These are phyloP conservation scores for Cryptosporidium tyzzeri DNA, from an alignment of 169 alveolate genomes.

Conservation along the genomic window DNA sequence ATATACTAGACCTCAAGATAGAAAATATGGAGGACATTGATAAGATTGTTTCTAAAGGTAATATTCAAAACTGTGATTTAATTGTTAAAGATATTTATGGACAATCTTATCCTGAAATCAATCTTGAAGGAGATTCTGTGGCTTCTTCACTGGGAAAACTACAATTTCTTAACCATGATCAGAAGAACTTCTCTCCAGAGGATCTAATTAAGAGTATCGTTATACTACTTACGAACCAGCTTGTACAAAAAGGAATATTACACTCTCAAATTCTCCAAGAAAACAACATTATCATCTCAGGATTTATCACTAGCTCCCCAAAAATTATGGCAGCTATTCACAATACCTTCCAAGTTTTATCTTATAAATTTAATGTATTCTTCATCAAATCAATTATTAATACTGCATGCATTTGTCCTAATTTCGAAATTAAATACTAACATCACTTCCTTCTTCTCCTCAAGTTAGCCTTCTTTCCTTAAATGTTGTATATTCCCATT, in stretches of 20 bases:
- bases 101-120: conserved; percentile 26
- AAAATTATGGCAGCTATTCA: conserved; percentile 56
- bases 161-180: conserved; percentile 12
- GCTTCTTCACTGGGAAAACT: conserved; percentile 68
- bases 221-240: conserved; percentile 16
- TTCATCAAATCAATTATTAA: conserved; percentile 39
- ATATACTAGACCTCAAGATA: background rate
- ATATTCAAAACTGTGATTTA: conserved; percentile 48
- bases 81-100: conserved; percentile 67
- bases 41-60: conserved; percentile 18
- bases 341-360: conserved; percentile 19
- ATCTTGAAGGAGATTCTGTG: conserved; percentile 34
- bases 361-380: conserved; percentile 12
- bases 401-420: conserved; percentile 9
- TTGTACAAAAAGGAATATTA: conserved; percentile 40
- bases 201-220: conserved; percentile 49
- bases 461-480: background rate
- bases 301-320: conserved; percentile 47
- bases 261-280: conserved; percentile 37
- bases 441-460: background rate
- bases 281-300: conserved; percentile 42
- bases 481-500: background rate
- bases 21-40: conserved; percentile 20
- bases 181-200: background rate
- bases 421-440: background rate